A percentile compares a stretch with the other conserved stretches of the same genome.
Conservation (phyloP, 2,329 filamentous ascomycete species). For the Periconia sp. region DNA sequence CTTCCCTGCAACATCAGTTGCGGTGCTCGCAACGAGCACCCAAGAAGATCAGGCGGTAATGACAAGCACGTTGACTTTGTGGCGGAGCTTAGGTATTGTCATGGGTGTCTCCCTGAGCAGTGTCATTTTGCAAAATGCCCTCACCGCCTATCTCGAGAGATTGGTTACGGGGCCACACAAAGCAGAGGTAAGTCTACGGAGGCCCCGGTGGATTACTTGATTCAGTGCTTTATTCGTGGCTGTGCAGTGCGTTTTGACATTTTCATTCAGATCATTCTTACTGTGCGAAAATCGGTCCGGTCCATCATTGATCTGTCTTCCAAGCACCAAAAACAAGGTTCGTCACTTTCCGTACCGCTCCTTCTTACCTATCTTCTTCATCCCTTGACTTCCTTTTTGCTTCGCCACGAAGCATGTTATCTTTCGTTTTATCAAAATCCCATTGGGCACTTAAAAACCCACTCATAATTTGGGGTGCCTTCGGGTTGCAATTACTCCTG, state of each 20-base stretch:
- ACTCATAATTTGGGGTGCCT: too few relatives aligned
- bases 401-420: background rate
- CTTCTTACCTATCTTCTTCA: background rate
- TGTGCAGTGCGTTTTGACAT: slow-evolving; percentile 5
- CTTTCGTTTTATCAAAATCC: too few relatives aligned
- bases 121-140: slow-evolving; percentile 71
- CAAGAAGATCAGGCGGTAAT: slow-evolving; percentile 51
- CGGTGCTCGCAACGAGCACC: slow-evolving; percentile 45
- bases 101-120: slow-evolving; percentile 73
- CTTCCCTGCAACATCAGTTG: slow-evolving; percentile 46
- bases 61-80: slow-evolving; percentile 70
- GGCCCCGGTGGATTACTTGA: background rate
- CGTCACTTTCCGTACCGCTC: slow-evolving; percentile 5
- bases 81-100: slow-evolving; percentile 70
- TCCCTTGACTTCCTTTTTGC: background rate
- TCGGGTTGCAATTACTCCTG: background rate
- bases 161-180: slow-evolving; percentile 64
- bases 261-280: slow-evolving; percentile 44
- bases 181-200: slow-evolving; percentile 42
- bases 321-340: slow-evolving; percentile 52
- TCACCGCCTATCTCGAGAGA: slow-evolving; percentile 60
- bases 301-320: slow-evolving; percentile 50
- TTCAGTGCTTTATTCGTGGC: background rate
- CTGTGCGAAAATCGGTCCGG: slow-evolving; percentile 54
- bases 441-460: too few relatives aligned